Conservation (phyloP, 306 rosid species). For the Fagus crenata region DNA sequence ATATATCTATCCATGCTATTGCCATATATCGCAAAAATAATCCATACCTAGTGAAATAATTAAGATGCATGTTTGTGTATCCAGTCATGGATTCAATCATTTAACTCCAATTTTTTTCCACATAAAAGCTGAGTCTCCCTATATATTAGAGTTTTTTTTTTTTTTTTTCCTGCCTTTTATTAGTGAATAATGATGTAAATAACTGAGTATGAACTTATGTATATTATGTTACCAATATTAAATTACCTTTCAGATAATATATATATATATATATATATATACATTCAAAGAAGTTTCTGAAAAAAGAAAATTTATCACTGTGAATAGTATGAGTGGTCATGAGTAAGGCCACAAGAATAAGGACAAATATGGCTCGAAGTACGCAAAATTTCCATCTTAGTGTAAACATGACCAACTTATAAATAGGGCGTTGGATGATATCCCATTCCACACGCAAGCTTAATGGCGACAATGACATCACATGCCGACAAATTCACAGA, state of each 20-base stretch:
- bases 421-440: background rate
- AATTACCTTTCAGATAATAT: too few relatives aligned
- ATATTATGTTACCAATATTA: background rate
- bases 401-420: constrained; percentile 2
- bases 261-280: too few relatives aligned
- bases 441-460: constrained; percentile 4
- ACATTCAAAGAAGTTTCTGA: background rate
- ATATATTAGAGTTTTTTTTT: background rate
- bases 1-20: background rate
- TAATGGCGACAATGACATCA: constrained; percentile 8
- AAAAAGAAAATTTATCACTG: background rate
- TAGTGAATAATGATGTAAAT: background rate
- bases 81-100: constrained; percentile 1
- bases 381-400: constrained; percentile 3
- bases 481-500: constrained; percentile 3
- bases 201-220: background rate
- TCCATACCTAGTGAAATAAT: background rate
- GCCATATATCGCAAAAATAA: background rate
- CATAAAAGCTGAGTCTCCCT: background rate
- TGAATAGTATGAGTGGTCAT: background rate
- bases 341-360: background rate
- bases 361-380: background rate
- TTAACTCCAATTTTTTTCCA: background rate
- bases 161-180: background rate
- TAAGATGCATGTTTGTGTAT: background rate